phyloP scores from a whole-genome alignment of 2,329 filamentous ascomycete genomes.

The Cercospora zeina region DNA sequence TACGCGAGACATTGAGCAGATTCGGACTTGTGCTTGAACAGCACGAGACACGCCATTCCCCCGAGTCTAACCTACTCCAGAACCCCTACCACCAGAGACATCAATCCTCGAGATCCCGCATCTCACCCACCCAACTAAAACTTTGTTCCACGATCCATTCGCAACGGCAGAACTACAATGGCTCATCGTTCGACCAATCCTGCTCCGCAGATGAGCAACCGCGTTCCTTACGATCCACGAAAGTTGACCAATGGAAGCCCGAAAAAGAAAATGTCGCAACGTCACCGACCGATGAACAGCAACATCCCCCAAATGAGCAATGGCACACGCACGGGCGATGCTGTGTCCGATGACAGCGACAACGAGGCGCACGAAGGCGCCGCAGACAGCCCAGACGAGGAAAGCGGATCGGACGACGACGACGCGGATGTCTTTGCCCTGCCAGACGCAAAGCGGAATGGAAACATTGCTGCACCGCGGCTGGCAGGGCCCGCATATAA shows the following conservation, averaged over 20 bases:
- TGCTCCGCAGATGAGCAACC: slow-evolving; percentile 14
- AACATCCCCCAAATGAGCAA: slow-evolving; percentile 21
- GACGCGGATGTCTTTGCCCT: slow-evolving; percentile 39
- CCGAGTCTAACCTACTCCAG: neutral
- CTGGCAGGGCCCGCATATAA: slow-evolving; percentile 34
- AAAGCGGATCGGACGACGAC: slow-evolving; percentile 29
- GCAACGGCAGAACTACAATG: slow-evolving; percentile 12
- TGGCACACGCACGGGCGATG: slow-evolving; percentile 25
- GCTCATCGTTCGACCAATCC: slow-evolving; percentile 18
- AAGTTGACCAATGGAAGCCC: slow-evolving; percentile 24
- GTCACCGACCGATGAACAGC: slow-evolving; percentile 23
- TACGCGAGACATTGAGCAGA: slow-evolving; percentile 22
- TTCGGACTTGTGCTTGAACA: slow-evolving; percentile 3
- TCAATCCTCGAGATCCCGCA: neutral
- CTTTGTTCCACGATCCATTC: neutral
- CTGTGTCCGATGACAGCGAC: slow-evolving; percentile 31
- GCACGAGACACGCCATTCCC: neutral
- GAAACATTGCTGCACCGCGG: slow-evolving; percentile 27
- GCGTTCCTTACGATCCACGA: slow-evolving; percentile 24
- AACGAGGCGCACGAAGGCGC: slow-evolving; percentile 26
- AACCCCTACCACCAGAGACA: neutral
- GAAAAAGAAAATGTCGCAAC: slow-evolving; percentile 9
- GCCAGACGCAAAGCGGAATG: slow-evolving; percentile 31
- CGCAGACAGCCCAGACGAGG: slow-evolving; percentile 5
- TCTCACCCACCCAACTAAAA: neutral